phyloP scores from a whole-genome alignment of 2,329 filamentous ascomycete genomes.

The Paraphoma sp. region DNA sequence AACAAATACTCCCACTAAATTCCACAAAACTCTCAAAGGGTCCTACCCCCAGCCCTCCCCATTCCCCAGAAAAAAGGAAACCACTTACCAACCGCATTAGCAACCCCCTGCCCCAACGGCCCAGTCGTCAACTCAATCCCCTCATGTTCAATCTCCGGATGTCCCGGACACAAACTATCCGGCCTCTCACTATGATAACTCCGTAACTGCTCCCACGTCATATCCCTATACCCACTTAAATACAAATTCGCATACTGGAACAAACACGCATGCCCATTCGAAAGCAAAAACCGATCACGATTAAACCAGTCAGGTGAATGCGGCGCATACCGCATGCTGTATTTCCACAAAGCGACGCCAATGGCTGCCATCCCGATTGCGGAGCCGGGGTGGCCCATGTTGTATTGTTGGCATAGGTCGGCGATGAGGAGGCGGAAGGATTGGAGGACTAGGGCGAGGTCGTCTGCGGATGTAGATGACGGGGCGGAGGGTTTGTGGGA shows the following conservation, averaged over 20 bases:
- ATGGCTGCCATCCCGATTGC: slow-evolving; percentile 69
- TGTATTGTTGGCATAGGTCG: slow-evolving; percentile 72
- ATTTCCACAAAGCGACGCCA: slow-evolving; percentile 67
- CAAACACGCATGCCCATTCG: slow-evolving; percentile 64
- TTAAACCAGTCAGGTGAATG: slow-evolving; percentile 65
- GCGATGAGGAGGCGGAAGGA: slow-evolving; percentile 70
- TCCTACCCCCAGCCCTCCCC: background rate
- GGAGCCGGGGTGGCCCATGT: slow-evolving; percentile 56
- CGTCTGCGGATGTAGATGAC: slow-evolving; percentile 18
- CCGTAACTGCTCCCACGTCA: slow-evolving; percentile 64
- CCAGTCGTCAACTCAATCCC: slow-evolving; percentile 67
- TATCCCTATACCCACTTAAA: slow-evolving; percentile 59
- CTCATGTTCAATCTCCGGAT: slow-evolving; percentile 64
- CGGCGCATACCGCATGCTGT: slow-evolving; percentile 67
- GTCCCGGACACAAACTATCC: slow-evolving; percentile 60
- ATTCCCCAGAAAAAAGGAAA: background rate
- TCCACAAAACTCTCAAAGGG: too few relatives aligned
- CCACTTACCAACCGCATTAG: slow-evolving; percentile 57
- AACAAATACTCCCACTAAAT: too few relatives aligned
- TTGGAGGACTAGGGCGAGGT: slow-evolving; percentile 56
- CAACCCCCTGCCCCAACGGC: slow-evolving; percentile 64
- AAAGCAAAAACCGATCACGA: slow-evolving; percentile 68
- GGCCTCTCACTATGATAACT: slow-evolving; percentile 57
- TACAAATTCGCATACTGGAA: slow-evolving; percentile 63
- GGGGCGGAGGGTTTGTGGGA: slow-evolving; percentile 13